A percentile compares a stretch with the other conserved stretches of the same genome.
phyloP scores from a whole-genome alignment of 2,329 filamentous ascomycete species.

The Catunica adiposa region DNA sequence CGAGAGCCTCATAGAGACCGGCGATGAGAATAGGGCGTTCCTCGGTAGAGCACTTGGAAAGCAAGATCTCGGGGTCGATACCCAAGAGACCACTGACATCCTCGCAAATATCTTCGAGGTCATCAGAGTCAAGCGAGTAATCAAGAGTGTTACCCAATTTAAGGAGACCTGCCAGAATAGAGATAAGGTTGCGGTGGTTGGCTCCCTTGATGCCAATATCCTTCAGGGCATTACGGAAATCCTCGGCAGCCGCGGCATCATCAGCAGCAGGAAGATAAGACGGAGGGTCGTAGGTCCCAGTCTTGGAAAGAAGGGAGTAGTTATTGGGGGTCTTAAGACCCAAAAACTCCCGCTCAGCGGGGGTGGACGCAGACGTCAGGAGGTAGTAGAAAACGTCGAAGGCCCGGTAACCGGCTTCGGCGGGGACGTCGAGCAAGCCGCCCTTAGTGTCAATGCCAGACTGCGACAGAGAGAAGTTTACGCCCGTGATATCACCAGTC shows the following conservation, averaged over 20 bases:
- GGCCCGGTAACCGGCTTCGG: conserved; percentile 67
- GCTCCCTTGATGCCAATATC: conserved; percentile 87
- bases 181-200: conserved; percentile 66
- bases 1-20: conserved; percentile 80
- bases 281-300: conserved; percentile 71
- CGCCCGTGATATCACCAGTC: conserved; percentile 58
- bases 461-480: conserved; percentile 63
- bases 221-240: conserved; percentile 75
- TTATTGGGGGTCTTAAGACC: conserved; percentile 59
- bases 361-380: conserved; percentile 75
- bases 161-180: conserved; percentile 66
- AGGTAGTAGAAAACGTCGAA: conserved; percentile 98
- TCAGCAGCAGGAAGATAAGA: conserved; percentile 83
- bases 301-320: conserved; percentile 66
- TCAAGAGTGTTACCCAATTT: conserved; percentile 86
- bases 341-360: conserved; percentile 76
- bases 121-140: conserved; percentile 69
- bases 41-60: conserved; percentile 63
- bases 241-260: conserved; percentile 81
- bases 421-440: conserved; percentile 65
- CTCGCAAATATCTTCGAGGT: conserved; percentile 71
- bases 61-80: conserved; percentile 67
- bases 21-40: conserved; percentile 71
- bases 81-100: conserved; percentile 78
- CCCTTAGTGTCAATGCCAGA: conserved; percentile 72